A percentile compares a stretch with the other conserved stretches of the same genome.
These are phyloP conservation scores for Cornus florida DNA, from an alignment of 148 eudicot genomes.

Conservation along the genomic window DNA sequence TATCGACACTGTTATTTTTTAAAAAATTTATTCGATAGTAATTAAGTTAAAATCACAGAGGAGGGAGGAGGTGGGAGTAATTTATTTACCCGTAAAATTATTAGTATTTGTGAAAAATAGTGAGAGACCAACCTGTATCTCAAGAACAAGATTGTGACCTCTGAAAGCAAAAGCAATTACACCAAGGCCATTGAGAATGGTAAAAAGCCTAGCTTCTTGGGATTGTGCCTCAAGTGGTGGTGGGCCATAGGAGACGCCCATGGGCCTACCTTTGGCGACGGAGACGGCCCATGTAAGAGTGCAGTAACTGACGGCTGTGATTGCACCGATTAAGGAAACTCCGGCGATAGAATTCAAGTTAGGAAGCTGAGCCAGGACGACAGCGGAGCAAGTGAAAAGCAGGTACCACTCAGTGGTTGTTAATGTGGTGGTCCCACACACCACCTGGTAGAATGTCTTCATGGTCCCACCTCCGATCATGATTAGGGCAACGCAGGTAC, in stretches of 20 bases:
- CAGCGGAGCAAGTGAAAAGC: conserved; percentile 58
- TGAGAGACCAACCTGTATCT: conserved; percentile 60
- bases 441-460: conserved; percentile 45
- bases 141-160: conserved; percentile 83
- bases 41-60: too few species aligned
- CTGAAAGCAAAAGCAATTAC: conserved; percentile 71
- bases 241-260: conserved; percentile 29
- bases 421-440: conserved; percentile 30
- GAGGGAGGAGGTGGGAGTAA: too few species aligned
- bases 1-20: too few species aligned
- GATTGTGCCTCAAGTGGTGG: conserved; percentile 17
- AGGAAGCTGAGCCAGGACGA: conserved; percentile 69
- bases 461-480: conserved; percentile 66
- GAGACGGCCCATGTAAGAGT: conserved; percentile 64
- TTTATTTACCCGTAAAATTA: too few species aligned
- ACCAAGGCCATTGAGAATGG: conserved; percentile 61
- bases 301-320: conserved; percentile 58
- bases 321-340: conserved; percentile 68
- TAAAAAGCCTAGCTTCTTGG: conserved; percentile 30
- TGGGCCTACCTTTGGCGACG: conserved; percentile 41
- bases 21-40: too few species aligned
- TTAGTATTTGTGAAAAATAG: too few species aligned
- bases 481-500: conserved; percentile 71
- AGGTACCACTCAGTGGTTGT: conserved; percentile 61
- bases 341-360: conserved; percentile 80